Evolutionary conservation across 176 grass and related monocot species (phyloP), one percentile per base, ranked within the genome.

Genomic region (Carex myosuroides): DNA sequence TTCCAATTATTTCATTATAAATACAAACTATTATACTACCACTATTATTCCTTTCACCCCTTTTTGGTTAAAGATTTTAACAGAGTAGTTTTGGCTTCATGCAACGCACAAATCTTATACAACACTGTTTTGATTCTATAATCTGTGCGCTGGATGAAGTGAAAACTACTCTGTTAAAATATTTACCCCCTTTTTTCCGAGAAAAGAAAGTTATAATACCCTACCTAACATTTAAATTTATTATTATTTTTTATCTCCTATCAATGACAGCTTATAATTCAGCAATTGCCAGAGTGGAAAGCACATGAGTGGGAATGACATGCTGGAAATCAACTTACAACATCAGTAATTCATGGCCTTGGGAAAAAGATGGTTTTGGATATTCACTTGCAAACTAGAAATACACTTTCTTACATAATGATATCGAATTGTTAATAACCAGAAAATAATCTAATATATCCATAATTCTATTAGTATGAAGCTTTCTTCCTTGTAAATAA

Each of bases 211-310:
- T 44, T 14, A 53, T 16, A 55, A 39, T 54, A 55, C 48, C 48
- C 21, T 30, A 76, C 46, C 13, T 8, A 32, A 56, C 20, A 44
- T 7, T 32, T 77, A 42, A 70, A 14, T 11, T 69, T 52, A 52
- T 53, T 54, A 14, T 53, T 26, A 18, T 74, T 22, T 61, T 30
- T 16, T 20, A 53, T 21, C 46, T 78, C 52, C 22, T 77, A 3
- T 13, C 69, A 83, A 69, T 0, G 48, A 82, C 85, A 99, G 96
- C 83, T 99, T 80, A 64, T 99, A 72, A 90, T 99, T 84, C 96
- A 99, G 30, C 91, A 99, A 68, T 87, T 99, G 84, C 96, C 96
- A 9, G 93, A 93, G 59, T 95, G 93, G 96, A 95, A 92, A 84
- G 33, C 81, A 70, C 95, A 98, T 70, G 71, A 95, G 70, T 98